A percentile compares a stretch with the other conserved stretches of the same genome.
Conservation (phyloP, 2,329 filamentous ascomycete species). For the Fusarium pseudograminearum region DNA sequence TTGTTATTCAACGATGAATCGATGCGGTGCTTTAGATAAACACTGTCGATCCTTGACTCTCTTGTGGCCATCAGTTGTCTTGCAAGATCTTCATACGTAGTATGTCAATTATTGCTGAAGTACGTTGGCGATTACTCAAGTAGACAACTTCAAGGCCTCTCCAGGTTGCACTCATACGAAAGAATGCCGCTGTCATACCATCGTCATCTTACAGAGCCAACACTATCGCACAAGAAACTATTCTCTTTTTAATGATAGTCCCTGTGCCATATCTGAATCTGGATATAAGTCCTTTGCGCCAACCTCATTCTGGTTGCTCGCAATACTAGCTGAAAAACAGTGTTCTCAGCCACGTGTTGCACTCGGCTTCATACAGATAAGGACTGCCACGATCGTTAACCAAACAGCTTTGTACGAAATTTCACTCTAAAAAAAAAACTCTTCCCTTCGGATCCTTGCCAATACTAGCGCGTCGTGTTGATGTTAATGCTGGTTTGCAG, state of each 20-base stretch:
- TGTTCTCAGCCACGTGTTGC: constrained; percentile 29
- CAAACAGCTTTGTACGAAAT: constrained; percentile 14
- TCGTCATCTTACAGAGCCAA: constrained; percentile 38
- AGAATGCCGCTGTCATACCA: constrained; percentile 35
- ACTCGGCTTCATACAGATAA: constrained; percentile 15
- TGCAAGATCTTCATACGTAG: not conserved
- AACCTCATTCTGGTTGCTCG: constrained; percentile 8
- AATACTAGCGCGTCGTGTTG: constrained; percentile 23
- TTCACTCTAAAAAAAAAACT: not conserved
- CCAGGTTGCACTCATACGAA: constrained; percentile 30
- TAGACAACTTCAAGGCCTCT: constrained; percentile 18
- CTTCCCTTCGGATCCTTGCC: constrained; percentile 2
- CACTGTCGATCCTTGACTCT: constrained; percentile 1
- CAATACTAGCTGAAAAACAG: constrained; percentile 9
- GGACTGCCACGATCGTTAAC: constrained; percentile 28
- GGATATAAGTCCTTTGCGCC: constrained; percentile 5
- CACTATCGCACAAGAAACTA: constrained; percentile 5
- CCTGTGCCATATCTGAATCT: not conserved
- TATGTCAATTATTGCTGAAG: not conserved
- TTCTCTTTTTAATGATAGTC: not conserved
- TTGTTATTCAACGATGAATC: not conserved
- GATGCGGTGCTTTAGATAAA: not conserved
- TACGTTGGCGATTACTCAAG: constrained; percentile 12
- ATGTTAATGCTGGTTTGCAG: constrained; percentile 19
- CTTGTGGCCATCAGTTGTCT: not conserved